Percentiles rank a stretch among this genome's conserved stretches.
Conservation (phyloP, 345 rosid species). For the Angophora floribunda region DNA sequence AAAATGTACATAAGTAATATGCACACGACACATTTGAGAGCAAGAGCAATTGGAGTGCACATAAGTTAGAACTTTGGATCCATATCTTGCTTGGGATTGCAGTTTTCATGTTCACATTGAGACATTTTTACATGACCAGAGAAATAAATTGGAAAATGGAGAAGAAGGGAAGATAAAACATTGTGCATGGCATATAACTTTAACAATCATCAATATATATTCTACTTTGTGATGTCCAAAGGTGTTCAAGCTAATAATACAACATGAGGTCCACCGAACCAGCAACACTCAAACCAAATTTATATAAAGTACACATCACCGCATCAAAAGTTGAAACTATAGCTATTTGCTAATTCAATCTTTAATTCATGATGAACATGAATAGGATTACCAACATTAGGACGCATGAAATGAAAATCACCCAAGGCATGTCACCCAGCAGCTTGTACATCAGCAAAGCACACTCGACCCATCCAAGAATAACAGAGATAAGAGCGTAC, state of each 20-base stretch:
- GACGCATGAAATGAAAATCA: neutral
- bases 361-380: neutral
- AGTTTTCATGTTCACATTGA: no score
- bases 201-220: no score
- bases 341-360: neutral
- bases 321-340: no score
- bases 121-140: no score
- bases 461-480: neutral
- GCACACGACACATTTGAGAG: neutral
- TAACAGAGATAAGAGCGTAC: neutral
- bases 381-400: neutral
- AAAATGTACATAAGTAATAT: neutral
- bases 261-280: no score
- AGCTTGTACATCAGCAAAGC: neutral
- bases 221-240: no score
- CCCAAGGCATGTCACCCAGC: neutral
- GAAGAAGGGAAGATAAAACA: no score
- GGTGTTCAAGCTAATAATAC: no score
- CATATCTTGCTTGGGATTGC: accelerated
- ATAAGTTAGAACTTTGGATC: neutral
- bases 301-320: no score
- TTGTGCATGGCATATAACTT: no score
- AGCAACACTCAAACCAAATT: no score
- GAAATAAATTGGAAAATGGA: no score
- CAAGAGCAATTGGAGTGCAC: neutral